A percentile compares a stretch with the other conserved stretches of the same genome.
Evolutionary conservation across 768 basidiomycete genomes (phyloP).

Genomic region (Podaxis sp.): DNA sequence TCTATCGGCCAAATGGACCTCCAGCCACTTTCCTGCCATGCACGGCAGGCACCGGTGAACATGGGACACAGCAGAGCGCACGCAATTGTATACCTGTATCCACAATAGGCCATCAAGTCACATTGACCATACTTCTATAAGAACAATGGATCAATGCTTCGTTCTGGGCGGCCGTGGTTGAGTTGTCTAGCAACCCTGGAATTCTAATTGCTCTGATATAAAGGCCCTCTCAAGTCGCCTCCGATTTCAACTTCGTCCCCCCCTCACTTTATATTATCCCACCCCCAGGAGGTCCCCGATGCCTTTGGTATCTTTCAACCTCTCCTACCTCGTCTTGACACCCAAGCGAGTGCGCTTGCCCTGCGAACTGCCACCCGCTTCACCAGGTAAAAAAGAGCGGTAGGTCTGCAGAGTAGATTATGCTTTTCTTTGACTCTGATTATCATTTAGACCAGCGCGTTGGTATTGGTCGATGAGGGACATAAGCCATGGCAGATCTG

Average conservation of each 20-base stretch:
- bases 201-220: neutral
- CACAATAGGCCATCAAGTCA: neutral
- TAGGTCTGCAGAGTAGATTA: slow-evolving; percentile 9
- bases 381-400: slow-evolving; percentile 17
- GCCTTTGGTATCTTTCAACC: slow-evolving; percentile 34
- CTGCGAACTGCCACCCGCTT: slow-evolving; percentile 25
- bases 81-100: neutral
- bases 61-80: neutral
- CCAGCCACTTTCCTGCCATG: neutral
- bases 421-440: neutral
- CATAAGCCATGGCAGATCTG: slow-evolving; percentile 5
- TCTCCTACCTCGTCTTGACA: slow-evolving; percentile 51
- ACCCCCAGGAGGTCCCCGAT: neutral
- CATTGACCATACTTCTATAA: neutral
- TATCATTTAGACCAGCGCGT: neutral
- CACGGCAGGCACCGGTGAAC: neutral
- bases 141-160: slow-evolving; percentile 7
- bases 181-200: slow-evolving; percentile 1
- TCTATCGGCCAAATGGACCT: neutral
- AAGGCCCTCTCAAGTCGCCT: neutral
- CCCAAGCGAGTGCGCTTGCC: slow-evolving; percentile 50
- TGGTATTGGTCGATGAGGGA: slow-evolving; percentile 9
- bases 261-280: neutral
- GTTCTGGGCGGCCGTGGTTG: neutral
- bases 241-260: neutral